Percentiles rank a stretch among this genome's conserved stretches.
phyloP scores from a whole-genome alignment of 2,329 filamentous ascomycete genomes.

The Teratosphaeria destructans region DNA sequence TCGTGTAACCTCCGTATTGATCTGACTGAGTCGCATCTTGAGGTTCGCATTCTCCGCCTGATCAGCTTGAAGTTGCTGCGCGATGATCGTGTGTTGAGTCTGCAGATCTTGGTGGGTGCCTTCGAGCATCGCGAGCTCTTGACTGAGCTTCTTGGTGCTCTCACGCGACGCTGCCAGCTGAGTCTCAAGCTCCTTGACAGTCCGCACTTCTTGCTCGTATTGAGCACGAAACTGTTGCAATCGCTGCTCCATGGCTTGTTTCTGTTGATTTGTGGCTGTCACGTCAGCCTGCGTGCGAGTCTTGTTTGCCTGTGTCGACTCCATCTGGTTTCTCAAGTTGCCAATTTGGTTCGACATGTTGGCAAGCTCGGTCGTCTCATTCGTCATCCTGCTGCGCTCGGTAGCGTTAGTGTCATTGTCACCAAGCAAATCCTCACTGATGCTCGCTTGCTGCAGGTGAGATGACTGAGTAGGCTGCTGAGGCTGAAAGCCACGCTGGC shows the following conservation, averaged over 20 bases:
- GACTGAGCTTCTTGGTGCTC: conserved; percentile 74
- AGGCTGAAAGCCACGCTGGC: conserved; percentile 16
- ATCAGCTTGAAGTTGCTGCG: conserved; percentile 67
- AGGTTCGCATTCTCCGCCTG: conserved; percentile 77
- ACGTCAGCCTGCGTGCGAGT: conserved; percentile 70
- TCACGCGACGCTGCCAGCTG: conserved; percentile 64
- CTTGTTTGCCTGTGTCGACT: conserved; percentile 79
- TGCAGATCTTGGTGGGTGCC: conserved; percentile 71
- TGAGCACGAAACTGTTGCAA: conserved; percentile 74
- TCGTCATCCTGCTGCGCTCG: conserved; percentile 75
- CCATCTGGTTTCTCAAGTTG: conserved; percentile 84
- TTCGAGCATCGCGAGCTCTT: conserved; percentile 74
- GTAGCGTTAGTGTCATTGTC: conserved; percentile 67
- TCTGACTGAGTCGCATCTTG: conserved; percentile 75
- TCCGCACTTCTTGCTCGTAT: conserved; percentile 88
- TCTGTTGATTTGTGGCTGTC: conserved; percentile 71
- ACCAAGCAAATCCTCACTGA: conserved; percentile 74
- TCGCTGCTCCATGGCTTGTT: conserved; percentile 83
- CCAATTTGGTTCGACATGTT: conserved; percentile 95
- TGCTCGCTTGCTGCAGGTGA: conserved; percentile 26
- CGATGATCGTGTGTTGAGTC: conserved; percentile 67
- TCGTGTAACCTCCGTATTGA: conserved; percentile 73
- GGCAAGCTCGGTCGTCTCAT: conserved; percentile 82
- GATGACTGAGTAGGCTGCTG: conserved; percentile 19
- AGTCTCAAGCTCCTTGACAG: conserved; percentile 75